A percentile compares a stretch with the other conserved stretches of the same genome.
These are phyloP conservation scores for Suillus brevipes DNA, from an alignment of 768 basidiomycete species.

Conservation along the genomic window DNA sequence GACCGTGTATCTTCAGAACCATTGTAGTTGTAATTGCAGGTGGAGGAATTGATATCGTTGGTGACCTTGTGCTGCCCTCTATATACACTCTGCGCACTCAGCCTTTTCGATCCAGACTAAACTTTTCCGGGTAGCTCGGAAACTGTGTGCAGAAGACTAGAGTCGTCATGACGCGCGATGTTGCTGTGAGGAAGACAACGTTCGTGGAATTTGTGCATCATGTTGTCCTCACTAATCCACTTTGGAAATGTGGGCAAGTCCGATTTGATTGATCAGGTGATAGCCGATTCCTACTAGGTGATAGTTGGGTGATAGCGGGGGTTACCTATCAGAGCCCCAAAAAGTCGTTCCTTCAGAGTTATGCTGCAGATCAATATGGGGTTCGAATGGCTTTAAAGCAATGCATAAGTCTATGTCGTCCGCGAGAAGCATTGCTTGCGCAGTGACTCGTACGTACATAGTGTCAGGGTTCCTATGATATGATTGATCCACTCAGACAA, in stretches of 20 bases:
- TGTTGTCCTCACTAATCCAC: background rate
- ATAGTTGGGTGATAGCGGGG: background rate
- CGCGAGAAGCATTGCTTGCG: background rate
- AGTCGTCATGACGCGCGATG: background rate
- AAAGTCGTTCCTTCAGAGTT: background rate
- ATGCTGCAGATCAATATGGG: background rate
- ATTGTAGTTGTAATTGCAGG: constrained; percentile 7
- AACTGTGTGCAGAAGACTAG: background rate
- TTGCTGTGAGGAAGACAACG: constrained; percentile 1
- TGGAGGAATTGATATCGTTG: background rate
- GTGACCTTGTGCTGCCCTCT: background rate
- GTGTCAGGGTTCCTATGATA: background rate
- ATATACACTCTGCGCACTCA: background rate
- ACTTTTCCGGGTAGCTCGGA: background rate
- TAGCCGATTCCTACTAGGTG: background rate
- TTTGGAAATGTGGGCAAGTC: background rate
- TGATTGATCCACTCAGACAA: background rate
- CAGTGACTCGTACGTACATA: background rate
- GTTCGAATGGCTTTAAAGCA: background rate
- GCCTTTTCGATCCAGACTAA: background rate
- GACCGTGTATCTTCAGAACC: constrained; percentile 21
- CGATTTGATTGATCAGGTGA: background rate
- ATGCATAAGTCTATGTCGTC: background rate
- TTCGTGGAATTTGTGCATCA: background rate
- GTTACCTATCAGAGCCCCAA: background rate